Evolutionary conservation across 345 rosid species (phyloP).

Genomic region (Syzygium jambos): DNA sequence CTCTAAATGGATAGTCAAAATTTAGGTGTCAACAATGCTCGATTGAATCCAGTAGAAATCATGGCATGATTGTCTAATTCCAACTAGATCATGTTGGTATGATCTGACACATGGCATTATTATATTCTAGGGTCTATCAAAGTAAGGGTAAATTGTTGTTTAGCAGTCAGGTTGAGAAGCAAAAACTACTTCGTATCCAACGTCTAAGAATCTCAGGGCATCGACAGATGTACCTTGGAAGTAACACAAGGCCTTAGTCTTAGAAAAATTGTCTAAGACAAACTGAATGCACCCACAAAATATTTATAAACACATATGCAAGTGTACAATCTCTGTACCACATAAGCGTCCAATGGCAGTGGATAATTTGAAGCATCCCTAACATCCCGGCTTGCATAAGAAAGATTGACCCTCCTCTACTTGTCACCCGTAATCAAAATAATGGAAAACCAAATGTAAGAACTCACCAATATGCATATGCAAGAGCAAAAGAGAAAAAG

Average conservation of each 20-base stretch:
- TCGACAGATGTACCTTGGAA: no score
- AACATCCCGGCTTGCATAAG: slow-evolving; percentile 97
- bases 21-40: no score
- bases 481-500: neutral
- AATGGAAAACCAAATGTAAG: neutral
- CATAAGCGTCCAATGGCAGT: no score
- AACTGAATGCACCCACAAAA: neutral
- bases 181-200: neutral
- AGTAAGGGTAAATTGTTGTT: neutral
- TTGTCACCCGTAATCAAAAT: slow-evolving; percentile 50
- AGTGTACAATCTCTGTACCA: no score
- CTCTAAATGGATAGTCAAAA: no score
- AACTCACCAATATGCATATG: neutral
- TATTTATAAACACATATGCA: neutral
- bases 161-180: no score
- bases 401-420: slow-evolving; percentile 75
- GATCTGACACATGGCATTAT: neutral
- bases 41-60: neutral
- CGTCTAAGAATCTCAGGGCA: neutral
- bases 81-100: neutral
- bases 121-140: neutral
- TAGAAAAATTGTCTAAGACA: neutral
- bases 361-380: slow-evolving; percentile 36
- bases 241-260: neutral
- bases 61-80: neutral